A percentile compares a stretch with the other conserved stretches of the same genome.
These are phyloP conservation scores for Penicillium psychrofluorescens DNA, from an alignment of 495 filamentous ascomycete genomes.

Conservation along the genomic window DNA sequence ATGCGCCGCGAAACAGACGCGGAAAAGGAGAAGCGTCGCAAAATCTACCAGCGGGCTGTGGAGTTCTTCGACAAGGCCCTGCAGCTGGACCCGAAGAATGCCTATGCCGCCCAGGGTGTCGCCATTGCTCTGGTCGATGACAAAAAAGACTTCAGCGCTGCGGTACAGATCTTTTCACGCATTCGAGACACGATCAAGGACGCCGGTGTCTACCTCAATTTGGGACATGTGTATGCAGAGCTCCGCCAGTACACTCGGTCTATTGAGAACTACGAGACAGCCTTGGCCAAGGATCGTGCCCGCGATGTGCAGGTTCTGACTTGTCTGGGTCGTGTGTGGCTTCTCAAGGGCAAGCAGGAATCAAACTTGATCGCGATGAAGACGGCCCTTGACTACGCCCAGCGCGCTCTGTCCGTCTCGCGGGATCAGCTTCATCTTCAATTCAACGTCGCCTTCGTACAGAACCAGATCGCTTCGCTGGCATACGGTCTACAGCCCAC, in stretches of 20 bases:
- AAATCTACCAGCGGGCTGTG: slow-evolving; percentile 80
- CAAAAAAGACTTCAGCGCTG: slow-evolving; percentile 73
- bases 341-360: slow-evolving; percentile 77
- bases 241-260: slow-evolving; percentile 80
- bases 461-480: slow-evolving; percentile 81
- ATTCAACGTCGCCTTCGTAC: slow-evolving; percentile 97
- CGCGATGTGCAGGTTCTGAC: slow-evolving; percentile 77
- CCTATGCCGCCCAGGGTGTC: slow-evolving; percentile 91
- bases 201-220: slow-evolving; percentile 76
- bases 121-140: slow-evolving; percentile 92
- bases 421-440: slow-evolving; percentile 84
- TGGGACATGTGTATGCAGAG: slow-evolving; percentile 88
- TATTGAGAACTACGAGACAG: slow-evolving; percentile 89
- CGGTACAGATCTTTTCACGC: slow-evolving; percentile 79
- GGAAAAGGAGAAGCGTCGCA: slow-evolving; percentile 83
- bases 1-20: slow-evolving; percentile 85
- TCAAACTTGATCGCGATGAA: slow-evolving; percentile 73
- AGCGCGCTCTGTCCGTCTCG: slow-evolving; percentile 70
- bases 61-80: slow-evolving; percentile 98
- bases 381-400: slow-evolving; percentile 77
- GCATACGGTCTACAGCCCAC: slow-evolving; percentile 67
- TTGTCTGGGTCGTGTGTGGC: slow-evolving; percentile 92
- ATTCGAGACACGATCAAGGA: slow-evolving; percentile 84
- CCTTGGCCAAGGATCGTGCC: slow-evolving; percentile 70
- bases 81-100: slow-evolving; percentile 85